phyloP scores from a whole-genome alignment of 345 rosid species.

The Ailanthus altissimus region DNA sequence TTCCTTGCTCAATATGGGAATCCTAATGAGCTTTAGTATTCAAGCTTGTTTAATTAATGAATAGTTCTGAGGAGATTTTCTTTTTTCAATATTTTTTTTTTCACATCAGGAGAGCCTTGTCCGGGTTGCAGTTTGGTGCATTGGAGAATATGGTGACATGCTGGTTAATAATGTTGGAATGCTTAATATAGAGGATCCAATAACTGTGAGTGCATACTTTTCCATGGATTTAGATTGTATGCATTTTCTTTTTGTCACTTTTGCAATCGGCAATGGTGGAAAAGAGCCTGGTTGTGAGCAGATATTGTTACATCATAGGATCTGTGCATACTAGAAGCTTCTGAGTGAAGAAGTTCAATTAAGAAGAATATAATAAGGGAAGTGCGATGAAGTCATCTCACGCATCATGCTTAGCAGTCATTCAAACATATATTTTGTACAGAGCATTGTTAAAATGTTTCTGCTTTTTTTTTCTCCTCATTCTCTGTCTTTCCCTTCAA shows the following conservation, averaged over 20 bases:
- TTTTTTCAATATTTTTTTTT: conserved; percentile 5
- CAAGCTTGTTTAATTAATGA: conserved; percentile 19
- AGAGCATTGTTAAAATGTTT: not conserved
- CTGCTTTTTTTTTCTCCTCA: not conserved
- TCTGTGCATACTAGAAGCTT: conserved; percentile 1
- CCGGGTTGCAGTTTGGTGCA: conserved; percentile 97
- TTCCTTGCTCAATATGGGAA: conserved; percentile 7
- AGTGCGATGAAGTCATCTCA: not conserved
- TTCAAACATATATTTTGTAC: not conserved
- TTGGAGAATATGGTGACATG: conserved; percentile 98
- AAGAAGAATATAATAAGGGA: not conserved
- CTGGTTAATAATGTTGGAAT: conserved; percentile 85
- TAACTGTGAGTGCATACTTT: conserved; percentile 63
- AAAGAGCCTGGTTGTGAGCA: not conserved
- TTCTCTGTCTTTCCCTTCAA: not conserved
- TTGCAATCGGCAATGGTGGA: conserved; percentile 3
- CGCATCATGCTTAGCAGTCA: not conserved
- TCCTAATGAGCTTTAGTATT: conserved; percentile 31
- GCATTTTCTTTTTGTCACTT: conserved; percentile 14
- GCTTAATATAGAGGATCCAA: conserved; percentile 84
- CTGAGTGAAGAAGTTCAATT: not conserved
- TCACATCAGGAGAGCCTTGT: conserved; percentile 77
- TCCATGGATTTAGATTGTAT: conserved; percentile 20
- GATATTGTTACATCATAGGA: conserved; percentile 17
- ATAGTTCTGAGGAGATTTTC: conserved; percentile 17